Percentiles rank a stretch among this genome's conserved stretches.
Conservation (phyloP, 139 green algal genomes). For the Asterochloris erici region DNA sequence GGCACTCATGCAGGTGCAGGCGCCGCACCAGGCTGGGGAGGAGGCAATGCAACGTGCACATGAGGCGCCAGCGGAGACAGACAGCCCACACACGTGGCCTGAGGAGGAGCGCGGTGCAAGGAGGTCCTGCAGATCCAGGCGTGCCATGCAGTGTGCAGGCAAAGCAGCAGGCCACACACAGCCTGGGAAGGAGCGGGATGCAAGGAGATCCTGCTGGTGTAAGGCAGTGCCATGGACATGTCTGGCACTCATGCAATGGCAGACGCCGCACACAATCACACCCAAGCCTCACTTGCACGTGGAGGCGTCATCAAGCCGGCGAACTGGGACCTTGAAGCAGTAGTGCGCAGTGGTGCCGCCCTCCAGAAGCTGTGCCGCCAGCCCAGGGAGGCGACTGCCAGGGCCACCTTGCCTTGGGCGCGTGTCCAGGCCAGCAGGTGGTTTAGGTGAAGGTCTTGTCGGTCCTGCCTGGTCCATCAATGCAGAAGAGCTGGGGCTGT, state of each 20-base stretch:
- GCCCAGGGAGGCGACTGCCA: conserved; percentile 24
- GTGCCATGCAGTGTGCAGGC: too few relatives aligned
- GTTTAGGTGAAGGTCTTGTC: conserved; percentile 26
- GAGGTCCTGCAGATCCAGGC: too few relatives aligned
- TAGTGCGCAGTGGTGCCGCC: conserved; percentile 29
- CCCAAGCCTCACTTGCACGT: conserved; percentile 14
- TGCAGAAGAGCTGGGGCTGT: conserved; percentile 1
- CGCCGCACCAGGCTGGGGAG: too few relatives aligned
- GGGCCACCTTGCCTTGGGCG: neutral
- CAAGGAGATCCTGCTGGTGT: too few relatives aligned
- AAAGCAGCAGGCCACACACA: neutral
- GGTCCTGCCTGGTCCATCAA: conserved; percentile 18
- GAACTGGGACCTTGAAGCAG: conserved; percentile 25
- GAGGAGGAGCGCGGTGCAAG: too few relatives aligned
- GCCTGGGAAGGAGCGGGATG: neutral
- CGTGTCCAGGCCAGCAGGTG: neutral
- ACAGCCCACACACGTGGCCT: too few relatives aligned
- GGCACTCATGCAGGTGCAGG: too few relatives aligned
- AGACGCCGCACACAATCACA: too few relatives aligned
- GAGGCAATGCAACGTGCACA: too few relatives aligned
- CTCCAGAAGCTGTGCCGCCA: conserved; percentile 26
- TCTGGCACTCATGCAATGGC: too few relatives aligned
- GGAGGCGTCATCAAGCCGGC: neutral
- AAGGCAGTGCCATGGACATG: too few relatives aligned
- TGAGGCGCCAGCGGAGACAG: too few relatives aligned